Evolutionary conservation across 1,284 basidiomycete genomes (phyloP).

Genomic region (Moesziomyces sp.): DNA sequence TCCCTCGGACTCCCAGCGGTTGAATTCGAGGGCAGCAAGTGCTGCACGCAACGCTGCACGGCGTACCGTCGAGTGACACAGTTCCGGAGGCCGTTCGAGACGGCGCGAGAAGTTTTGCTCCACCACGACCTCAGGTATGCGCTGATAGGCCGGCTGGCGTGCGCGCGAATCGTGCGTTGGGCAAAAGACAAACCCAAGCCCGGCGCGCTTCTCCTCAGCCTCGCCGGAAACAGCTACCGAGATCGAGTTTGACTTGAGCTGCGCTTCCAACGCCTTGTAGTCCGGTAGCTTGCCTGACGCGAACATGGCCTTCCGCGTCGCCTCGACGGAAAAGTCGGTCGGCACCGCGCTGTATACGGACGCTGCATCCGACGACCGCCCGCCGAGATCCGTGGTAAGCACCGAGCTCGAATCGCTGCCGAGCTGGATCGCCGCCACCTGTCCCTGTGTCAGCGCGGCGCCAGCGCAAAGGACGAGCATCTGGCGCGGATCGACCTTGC

Average conservation of each 20-base stretch:
- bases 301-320: constrained; percentile 38
- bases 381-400: constrained; percentile 12
- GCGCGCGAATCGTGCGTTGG: constrained; percentile 37
- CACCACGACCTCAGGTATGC: constrained; percentile 10
- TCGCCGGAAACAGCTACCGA: not conserved
- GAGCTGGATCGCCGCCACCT: constrained; percentile 41
- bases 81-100: constrained; percentile 57
- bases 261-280: constrained; percentile 39
- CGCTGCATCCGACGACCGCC: constrained; percentile 9
- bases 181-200: constrained; percentile 52
- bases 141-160: constrained; percentile 13
- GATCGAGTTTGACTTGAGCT: constrained; percentile 15
- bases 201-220: constrained; percentile 39
- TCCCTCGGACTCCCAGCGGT: constrained; percentile 62
- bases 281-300: constrained; percentile 43
- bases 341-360: constrained; percentile 38
- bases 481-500: constrained; percentile 64
- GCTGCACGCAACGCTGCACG: constrained; percentile 61
- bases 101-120: constrained; percentile 61
- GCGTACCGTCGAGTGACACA: constrained; percentile 32
- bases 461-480: constrained; percentile 61
- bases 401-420: constrained; percentile 28
- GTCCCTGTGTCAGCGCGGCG: constrained; percentile 41
- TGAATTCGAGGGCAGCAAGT: constrained; percentile 62
- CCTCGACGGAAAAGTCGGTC: constrained; percentile 32